Percentiles rank a stretch among this genome's conserved stretches.
Conservation (phyloP, 345 rosid species). For the Moricandia arvensis region DNA sequence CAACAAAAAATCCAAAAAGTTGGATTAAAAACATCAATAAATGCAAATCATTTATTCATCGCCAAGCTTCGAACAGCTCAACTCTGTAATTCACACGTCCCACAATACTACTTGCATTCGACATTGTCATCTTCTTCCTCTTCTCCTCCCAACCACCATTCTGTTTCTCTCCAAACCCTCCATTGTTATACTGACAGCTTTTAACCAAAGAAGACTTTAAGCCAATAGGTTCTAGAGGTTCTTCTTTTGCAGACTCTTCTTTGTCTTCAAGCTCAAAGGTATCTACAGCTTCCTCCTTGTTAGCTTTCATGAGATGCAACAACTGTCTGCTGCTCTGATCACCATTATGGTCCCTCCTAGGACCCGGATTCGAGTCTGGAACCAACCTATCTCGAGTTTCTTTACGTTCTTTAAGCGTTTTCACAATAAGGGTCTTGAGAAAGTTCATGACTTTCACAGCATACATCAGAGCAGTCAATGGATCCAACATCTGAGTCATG, state of each 20-base stretch:
- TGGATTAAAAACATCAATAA: constrained; percentile 20
- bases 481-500: constrained; percentile 99
- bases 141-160: constrained; percentile 27
- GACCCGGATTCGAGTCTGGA: constrained; percentile 45
- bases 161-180: constrained; percentile 34
- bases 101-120: constrained; percentile 41
- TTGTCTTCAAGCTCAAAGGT: constrained; percentile 22
- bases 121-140: constrained; percentile 40
- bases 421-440: constrained; percentile 70
- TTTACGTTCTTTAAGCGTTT: constrained; percentile 68
- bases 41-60: constrained; percentile 20
- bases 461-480: constrained; percentile 93
- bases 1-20: background rate
- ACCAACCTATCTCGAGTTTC: constrained; percentile 47
- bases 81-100: constrained; percentile 59
- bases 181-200: constrained; percentile 36
- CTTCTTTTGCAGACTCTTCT: constrained; percentile 40
- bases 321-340: constrained; percentile 50
- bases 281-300: constrained; percentile 34
- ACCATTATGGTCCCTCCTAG: constrained; percentile 64
- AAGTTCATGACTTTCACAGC: constrained; percentile 99
- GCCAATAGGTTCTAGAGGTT: constrained; percentile 38
- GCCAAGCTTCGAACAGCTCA: constrained; percentile 75
- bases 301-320: constrained; percentile 37
- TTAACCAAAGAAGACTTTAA: constrained; percentile 4